Percentiles rank a stretch among this genome's conserved stretches.
These are phyloP conservation scores for Leptographium procerum DNA, from an alignment of 2,329 filamentous ascomycete species.

Conservation along the genomic window DNA sequence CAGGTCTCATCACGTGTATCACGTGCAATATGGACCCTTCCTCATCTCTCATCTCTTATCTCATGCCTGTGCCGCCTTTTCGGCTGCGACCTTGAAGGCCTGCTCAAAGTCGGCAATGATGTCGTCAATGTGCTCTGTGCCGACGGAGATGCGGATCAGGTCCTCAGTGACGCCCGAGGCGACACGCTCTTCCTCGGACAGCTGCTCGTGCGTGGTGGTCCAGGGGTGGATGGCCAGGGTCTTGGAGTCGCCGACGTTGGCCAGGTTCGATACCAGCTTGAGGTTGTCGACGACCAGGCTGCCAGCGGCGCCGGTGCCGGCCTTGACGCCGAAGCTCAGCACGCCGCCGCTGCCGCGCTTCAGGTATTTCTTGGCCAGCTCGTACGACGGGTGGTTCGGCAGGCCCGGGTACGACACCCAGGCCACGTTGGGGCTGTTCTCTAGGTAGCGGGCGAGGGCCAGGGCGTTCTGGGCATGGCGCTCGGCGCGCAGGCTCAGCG, in stretches of 20 bases:
- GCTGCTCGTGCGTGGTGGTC: conserved; percentile 90
- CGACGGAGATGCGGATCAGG: conserved; percentile 88
- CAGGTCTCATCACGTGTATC: too few species aligned
- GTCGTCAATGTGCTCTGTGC: conserved; percentile 93
- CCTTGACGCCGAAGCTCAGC: conserved; percentile 86
- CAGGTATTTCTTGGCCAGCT: conserved; percentile 76
- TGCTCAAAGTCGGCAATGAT: conserved; percentile 94
- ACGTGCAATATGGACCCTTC: too few species aligned
- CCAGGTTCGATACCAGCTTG: conserved; percentile 89
- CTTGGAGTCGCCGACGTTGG: conserved; percentile 94
- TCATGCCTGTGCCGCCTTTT: conserved; percentile 18
- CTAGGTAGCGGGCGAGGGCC: conserved; percentile 68
- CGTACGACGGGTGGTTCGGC: conserved; percentile 68
- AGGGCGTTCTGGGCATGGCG: conserved; percentile 77
- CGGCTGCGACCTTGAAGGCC: conserved; percentile 60
- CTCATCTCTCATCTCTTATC: conserved; percentile 20
- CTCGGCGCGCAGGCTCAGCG: conserved; percentile 75
- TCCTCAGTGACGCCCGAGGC: conserved; percentile 80
- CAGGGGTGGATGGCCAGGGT: conserved; percentile 91
- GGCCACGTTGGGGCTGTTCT: conserved; percentile 69
- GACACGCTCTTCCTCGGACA: conserved; percentile 68
- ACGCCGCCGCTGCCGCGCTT: conserved; percentile 79
- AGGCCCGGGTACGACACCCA: conserved; percentile 95
- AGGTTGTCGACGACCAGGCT: conserved; percentile 86
- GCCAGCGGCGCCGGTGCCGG: conserved; percentile 63